These are phyloP conservation scores for Solanum hybrid DNA, from an alignment of 305 asterid species.

Conservation along the genomic window DNA sequence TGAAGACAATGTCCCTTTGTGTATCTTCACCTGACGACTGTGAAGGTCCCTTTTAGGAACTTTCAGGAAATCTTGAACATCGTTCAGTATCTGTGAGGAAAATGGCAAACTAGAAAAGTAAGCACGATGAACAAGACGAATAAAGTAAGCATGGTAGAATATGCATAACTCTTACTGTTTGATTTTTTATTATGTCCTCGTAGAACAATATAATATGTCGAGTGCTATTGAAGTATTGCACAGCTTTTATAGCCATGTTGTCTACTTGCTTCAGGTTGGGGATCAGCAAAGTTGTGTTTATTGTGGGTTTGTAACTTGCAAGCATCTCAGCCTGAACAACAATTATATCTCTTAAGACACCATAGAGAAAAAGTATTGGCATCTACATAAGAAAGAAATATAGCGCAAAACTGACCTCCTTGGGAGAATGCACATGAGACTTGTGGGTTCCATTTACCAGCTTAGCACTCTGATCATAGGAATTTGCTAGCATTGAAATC, in stretches of 20 bases:
- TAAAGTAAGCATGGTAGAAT: neutral
- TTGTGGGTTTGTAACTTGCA: slow-evolving; percentile 65
- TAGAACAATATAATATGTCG: slow-evolving; percentile 71
- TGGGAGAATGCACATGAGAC: slow-evolving; percentile 72
- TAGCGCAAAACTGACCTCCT: slow-evolving; percentile 40
- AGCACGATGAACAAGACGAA: neutral
- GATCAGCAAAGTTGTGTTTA: slow-evolving; percentile 50
- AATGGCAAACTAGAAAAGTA: neutral
- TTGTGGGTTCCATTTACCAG: slow-evolving; percentile 79
- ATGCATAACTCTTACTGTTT: slow-evolving; percentile 46
- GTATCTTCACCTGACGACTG: slow-evolving; percentile 92
- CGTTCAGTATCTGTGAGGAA: slow-evolving; percentile 47
- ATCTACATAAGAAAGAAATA: neutral
- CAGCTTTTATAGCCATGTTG: slow-evolving; percentile 44
- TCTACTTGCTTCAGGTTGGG: slow-evolving; percentile 60
- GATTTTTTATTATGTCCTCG: slow-evolving; percentile 64
- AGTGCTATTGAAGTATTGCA: slow-evolving; percentile 69
- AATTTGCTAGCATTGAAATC: slow-evolving; percentile 77
- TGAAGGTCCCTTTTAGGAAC: slow-evolving; percentile 52
- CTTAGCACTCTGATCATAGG: slow-evolving; percentile 73
- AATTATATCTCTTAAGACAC: neutral
- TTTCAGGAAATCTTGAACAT: slow-evolving; percentile 70
- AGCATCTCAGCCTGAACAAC: slow-evolving; percentile 65
- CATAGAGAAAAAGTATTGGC: neutral
- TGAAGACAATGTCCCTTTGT: slow-evolving; percentile 63